These are phyloP conservation scores for Digitaria exilis DNA, from an alignment of 202 grass and related monocot genomes.

Conservation along the genomic window DNA sequence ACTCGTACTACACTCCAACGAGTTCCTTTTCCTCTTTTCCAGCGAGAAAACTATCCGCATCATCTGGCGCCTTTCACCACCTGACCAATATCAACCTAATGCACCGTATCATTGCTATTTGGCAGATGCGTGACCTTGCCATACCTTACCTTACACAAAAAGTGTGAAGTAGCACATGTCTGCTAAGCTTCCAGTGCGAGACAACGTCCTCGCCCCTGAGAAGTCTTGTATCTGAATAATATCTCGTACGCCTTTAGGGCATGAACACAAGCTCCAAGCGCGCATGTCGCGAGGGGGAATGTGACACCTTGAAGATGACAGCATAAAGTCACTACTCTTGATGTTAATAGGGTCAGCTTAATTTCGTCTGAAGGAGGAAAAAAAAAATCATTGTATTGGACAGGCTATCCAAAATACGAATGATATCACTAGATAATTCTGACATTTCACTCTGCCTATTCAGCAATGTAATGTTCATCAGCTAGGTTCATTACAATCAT, in stretches of 20 bases:
- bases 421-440: no score
- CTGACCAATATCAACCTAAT: no score
- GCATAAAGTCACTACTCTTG: not conserved
- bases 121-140: not conserved
- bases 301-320: no score
- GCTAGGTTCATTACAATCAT: no score
- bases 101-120: not conserved
- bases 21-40: slow-evolving; percentile 3
- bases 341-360: not conserved
- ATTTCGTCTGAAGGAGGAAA: no score
- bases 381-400: not conserved
- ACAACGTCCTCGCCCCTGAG: not conserved
- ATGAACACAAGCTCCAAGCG: not conserved
- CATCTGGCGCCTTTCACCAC: not conserved
- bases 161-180: not conserved
- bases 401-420: no score
- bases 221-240: slow-evolving; percentile 10
- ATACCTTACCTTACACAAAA: not conserved
- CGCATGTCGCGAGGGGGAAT: not conserved
- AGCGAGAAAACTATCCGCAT: not conserved
- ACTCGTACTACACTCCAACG: not conserved
- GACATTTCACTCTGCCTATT: not conserved
- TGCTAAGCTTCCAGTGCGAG: no score
- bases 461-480: not conserved
- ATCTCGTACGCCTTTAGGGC: not conserved